Conservation (phyloP, 768 basidiomycete species). For the Xerocomus spinulosus region DNA sequence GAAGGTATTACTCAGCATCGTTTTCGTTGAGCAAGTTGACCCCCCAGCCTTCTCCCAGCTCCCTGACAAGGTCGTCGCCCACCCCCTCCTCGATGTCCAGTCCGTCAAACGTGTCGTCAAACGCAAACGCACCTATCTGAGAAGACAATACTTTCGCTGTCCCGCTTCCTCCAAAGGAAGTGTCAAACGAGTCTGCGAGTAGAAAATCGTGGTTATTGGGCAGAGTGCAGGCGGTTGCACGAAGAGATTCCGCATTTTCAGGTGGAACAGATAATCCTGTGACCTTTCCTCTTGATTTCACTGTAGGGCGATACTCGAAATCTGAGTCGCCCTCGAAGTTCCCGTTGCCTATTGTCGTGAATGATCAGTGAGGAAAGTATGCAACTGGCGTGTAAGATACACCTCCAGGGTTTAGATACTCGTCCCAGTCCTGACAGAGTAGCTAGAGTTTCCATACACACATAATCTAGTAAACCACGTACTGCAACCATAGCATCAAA, state of each 20-base stretch:
- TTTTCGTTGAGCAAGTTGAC: constrained; percentile 12
- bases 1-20: constrained; percentile 12
- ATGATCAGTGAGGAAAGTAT: background rate
- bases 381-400: constrained; percentile 8
- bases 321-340: constrained; percentile 36
- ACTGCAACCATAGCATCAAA: constrained; percentile 66
- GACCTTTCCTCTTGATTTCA: constrained; percentile 26
- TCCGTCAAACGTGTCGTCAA: constrained; percentile 55
- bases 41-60: constrained; percentile 72
- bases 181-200: constrained; percentile 61
- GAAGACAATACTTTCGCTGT: constrained; percentile 48
- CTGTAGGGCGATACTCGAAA: constrained; percentile 47
- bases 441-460: background rate
- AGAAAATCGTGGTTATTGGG: constrained; percentile 66
- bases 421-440: constrained; percentile 54
- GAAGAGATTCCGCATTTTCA: constrained; percentile 39
- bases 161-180: constrained; percentile 46
- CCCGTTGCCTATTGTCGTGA: constrained; percentile 5
- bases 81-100: constrained; percentile 56
- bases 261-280: constrained; percentile 21
- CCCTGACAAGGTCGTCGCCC: constrained; percentile 70
- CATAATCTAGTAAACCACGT: constrained; percentile 19
- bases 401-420: constrained; percentile 50
- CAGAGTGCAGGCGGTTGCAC: constrained; percentile 60
- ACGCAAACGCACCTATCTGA: constrained; percentile 44